Evolutionary conservation across 2,329 filamentous ascomycete species (phyloP).

Genomic region (Ceratocystis destructans): DNA sequence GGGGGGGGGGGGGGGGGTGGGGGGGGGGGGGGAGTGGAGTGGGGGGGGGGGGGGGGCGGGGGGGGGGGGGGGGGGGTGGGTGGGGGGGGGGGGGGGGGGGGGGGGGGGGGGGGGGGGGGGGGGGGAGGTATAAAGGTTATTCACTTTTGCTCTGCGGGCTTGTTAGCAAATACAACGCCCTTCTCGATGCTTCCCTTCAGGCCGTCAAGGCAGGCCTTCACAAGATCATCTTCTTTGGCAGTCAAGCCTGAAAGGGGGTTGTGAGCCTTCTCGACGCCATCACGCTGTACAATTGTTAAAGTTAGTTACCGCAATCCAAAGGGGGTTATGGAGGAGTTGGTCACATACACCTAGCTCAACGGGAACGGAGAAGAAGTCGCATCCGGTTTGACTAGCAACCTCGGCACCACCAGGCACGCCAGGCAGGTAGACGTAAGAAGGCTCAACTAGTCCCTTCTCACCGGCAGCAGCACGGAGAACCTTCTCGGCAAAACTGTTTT

Average conservation of each 20-base stretch:
- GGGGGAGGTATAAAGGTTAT: constrained; percentile 22
- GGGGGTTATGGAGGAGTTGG: constrained; percentile 22
- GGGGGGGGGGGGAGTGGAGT: not conserved
- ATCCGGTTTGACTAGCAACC: constrained; percentile 68
- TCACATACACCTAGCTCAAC: constrained; percentile 79
- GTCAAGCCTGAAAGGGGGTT: constrained; percentile 67
- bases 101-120: constrained; percentile 22
- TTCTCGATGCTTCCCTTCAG: constrained; percentile 90
- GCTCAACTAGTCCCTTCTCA: constrained; percentile 85
- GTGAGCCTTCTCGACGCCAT: constrained; percentile 71
- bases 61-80: no score
- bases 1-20: no score
- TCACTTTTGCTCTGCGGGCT: constrained; percentile 72
- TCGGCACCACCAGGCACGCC: constrained; percentile 78
- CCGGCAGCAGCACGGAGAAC: constrained; percentile 78
- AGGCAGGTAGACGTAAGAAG: constrained; percentile 88
- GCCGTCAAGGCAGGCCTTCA: constrained; percentile 60
- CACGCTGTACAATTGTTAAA: constrained; percentile 41
- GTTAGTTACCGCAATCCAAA: not conserved
- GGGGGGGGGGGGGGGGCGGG: constrained; percentile 21
- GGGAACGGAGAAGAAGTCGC: constrained; percentile 92
- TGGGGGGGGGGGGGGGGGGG: no score
- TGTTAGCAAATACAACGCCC: constrained; percentile 79
- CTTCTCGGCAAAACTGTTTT: constrained; percentile 71
- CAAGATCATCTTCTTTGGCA: constrained; percentile 77